Percentiles rank a stretch among this genome's conserved stretches.
Evolutionary conservation across 805 yeast species (phyloP).

Genomic region (Candida loeiensis): DNA sequence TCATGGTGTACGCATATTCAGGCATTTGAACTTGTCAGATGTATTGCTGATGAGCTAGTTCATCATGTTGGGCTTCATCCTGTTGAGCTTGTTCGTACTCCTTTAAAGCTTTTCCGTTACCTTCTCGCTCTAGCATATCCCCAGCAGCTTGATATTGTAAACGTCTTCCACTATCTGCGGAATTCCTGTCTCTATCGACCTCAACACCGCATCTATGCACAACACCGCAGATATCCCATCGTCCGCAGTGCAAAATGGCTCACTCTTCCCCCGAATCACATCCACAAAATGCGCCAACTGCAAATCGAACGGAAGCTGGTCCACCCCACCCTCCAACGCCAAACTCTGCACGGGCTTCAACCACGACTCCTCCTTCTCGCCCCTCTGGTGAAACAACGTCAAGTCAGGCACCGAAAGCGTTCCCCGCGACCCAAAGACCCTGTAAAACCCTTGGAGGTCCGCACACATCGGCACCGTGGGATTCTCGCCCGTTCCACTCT

Average conservation of each 20-base stretch:
- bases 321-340: constrained; percentile 10
- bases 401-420: constrained; percentile 40
- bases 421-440: constrained; percentile 38
- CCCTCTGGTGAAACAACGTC: constrained; percentile 32
- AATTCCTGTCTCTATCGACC: constrained; percentile 28
- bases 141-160: constrained; percentile 10
- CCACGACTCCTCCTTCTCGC: constrained; percentile 24
- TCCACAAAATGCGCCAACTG: constrained; percentile 39
- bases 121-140: neutral
- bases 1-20: too few species aligned
- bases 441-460: constrained; percentile 32
- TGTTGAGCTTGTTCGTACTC: too few species aligned
- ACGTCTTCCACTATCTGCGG: constrained; percentile 20
- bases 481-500: constrained; percentile 42
- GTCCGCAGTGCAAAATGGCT: constrained; percentile 28
- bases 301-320: constrained; percentile 31
- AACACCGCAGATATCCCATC: constrained; percentile 34
- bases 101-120: too few species aligned
- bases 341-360: constrained; percentile 19
- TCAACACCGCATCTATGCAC: constrained; percentile 33
- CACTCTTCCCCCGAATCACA: constrained; percentile 26
- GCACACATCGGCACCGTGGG: constrained; percentile 35
- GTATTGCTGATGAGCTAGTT: too few species aligned
- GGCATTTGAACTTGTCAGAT: too few species aligned
- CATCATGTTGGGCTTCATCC: too few species aligned